Base-by-base conservation (phyloP, 139 green algal species). In the Closterium sp. region DNA sequence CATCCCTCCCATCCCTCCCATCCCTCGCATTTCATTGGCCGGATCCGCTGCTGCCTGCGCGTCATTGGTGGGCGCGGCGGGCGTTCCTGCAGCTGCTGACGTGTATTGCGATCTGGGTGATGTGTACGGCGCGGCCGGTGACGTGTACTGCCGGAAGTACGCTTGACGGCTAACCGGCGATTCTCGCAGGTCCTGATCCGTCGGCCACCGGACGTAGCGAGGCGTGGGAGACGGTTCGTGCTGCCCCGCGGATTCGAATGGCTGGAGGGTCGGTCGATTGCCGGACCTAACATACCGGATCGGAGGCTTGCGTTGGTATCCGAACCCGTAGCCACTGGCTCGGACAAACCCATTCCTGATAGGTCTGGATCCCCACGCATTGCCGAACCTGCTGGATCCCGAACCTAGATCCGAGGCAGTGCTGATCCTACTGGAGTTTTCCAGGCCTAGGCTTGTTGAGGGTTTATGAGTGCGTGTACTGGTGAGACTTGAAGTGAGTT, bases 181-280 rank as follows among this genome's bases (percentile, higher is more conserved):
- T 64, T 33, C 30, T 12, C 33, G 88, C 12, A n/a, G 31, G 88
- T 9, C 31, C 30, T n/a, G 55, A 33, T 32, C n/a, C 3, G 28
- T 31, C 32, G 88, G 88, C 88, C 88, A 91, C 0, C 38, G 88
- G 32, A 91, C 33, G 88, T 87, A 91, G 25, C 88, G 32, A 55
- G 88, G 33, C 19, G n/a, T 30, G 5, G 25, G 32, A 19, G 30
- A 33, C 25, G 55, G 55, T 4, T 91, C 88, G 88, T 91, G 88
- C 88, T 91, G 35, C 38, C 88, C 88, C 25, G 88, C 88, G 32
- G 88, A 91, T 36, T 91, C 30, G 69, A 43, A 91, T 12, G 88
- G 32, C 28, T 91, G 88, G 19, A 91, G 88, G 64, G 88, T 87
- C 25, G 88, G 88, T 76, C 55, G 55, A 76, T 25, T 76, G 55